Conservation (phyloP, 2,329 filamentous ascomycete genomes). For the Coniochaeta hoffmannii region DNA sequence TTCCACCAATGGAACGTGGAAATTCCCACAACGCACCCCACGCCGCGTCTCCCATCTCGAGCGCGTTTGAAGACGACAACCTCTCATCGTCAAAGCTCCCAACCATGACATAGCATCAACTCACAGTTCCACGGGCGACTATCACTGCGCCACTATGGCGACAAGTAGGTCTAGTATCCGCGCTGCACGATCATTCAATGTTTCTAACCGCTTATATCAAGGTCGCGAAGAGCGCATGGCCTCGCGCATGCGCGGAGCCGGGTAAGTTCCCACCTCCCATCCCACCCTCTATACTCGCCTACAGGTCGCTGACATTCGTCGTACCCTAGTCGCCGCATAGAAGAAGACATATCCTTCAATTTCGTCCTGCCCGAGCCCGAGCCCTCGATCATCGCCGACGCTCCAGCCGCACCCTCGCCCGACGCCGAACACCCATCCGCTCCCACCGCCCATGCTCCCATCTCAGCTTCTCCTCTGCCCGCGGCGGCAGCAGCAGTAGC, state of each 20-base stretch:
- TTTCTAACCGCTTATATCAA: background rate
- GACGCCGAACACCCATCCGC: slow-evolving; percentile 10
- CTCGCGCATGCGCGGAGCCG: slow-evolving; percentile 1
- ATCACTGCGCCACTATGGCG: background rate
- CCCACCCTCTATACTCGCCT: background rate
- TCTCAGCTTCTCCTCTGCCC: slow-evolving; percentile 11
- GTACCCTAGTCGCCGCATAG: slow-evolving; percentile 41
- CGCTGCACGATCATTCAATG: background rate
- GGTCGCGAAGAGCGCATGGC: slow-evolving; percentile 1
- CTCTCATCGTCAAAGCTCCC: background rate
- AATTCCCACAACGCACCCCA: background rate
- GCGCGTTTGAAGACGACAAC: background rate
- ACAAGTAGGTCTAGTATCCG: background rate
- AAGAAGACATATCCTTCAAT: slow-evolving; percentile 54
- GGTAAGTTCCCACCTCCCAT: background rate
- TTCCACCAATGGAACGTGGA: background rate
- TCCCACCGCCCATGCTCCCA: slow-evolving; percentile 1
- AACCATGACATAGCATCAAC: background rate
- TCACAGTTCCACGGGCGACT: background rate
- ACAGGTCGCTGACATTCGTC: background rate
- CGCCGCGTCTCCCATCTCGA: background rate
- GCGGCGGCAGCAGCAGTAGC: no score
- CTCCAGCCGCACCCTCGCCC: slow-evolving; percentile 6
- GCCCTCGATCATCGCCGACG: slow-evolving; percentile 6
- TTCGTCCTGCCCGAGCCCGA: slow-evolving; percentile 31